phyloP scores from a whole-genome alignment of 2,329 filamentous ascomycete species.

The Trichoderma oligosporum region DNA sequence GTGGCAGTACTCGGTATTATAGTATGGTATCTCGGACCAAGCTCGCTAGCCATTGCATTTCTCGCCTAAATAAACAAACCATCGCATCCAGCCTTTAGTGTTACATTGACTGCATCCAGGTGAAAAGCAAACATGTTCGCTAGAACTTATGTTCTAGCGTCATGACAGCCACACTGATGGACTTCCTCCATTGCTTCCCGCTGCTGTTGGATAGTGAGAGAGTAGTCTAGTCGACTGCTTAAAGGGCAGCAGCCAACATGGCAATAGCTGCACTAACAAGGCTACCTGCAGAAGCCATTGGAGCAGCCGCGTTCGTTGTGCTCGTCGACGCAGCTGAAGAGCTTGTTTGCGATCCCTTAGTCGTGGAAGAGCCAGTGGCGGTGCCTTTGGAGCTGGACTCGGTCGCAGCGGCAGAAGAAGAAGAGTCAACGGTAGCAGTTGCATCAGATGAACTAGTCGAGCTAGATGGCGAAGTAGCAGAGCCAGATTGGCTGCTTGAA shows the following conservation, averaged over 20 bases:
- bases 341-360: background rate
- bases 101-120: background rate
- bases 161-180: background rate
- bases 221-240: slow-evolving; percentile 7
- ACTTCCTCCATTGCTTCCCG: background rate
- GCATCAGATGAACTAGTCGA: slow-evolving; percentile 15
- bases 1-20: background rate
- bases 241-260: slow-evolving; percentile 30
- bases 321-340: slow-evolving; percentile 2
- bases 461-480: slow-evolving; percentile 5
- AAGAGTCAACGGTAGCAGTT: background rate
- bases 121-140: background rate
- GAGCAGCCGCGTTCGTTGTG: slow-evolving; percentile 12
- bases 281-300: slow-evolving; percentile 19
- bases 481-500: slow-evolving; percentile 15
- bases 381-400: slow-evolving; percentile 18
- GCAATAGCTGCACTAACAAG: slow-evolving; percentile 30
- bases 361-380: slow-evolving; percentile 5
- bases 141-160: background rate
- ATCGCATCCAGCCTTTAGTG: background rate
- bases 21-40: background rate
- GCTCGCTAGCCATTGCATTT: background rate
- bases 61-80: slow-evolving; percentile 1
- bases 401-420: slow-evolving; percentile 5
- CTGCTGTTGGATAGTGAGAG: background rate